phyloP scores from a whole-genome alignment of 2,329 filamentous ascomycete species.

The Didymella arachidicola region DNA sequence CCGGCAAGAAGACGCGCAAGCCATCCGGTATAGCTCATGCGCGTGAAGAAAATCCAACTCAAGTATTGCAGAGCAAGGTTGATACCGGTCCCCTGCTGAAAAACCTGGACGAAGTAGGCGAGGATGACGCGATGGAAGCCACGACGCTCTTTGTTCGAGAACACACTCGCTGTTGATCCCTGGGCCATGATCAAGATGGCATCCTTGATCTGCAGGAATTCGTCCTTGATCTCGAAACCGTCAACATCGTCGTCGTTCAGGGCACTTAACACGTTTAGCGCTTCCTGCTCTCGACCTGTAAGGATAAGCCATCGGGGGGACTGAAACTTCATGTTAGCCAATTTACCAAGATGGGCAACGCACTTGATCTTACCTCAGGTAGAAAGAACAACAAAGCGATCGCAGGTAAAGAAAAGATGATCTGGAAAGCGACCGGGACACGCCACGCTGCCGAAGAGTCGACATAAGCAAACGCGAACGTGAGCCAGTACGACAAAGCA shows the following conservation, averaged over 20 bases:
- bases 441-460: constrained; percentile 55
- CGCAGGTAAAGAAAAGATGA: constrained; percentile 63
- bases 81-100: constrained; percentile 53
- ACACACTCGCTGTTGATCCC: constrained; percentile 33
- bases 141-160: constrained; percentile 48
- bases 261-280: constrained; percentile 41
- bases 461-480: constrained; percentile 60
- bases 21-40: constrained; percentile 57
- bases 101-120: constrained; percentile 53
- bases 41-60: constrained; percentile 60
- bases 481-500: constrained; percentile 62
- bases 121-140: constrained; percentile 54
- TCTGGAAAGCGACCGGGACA: constrained; percentile 66
- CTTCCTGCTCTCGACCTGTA: constrained; percentile 61
- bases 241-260: constrained; percentile 40
- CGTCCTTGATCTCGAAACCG: constrained; percentile 42
- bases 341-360: not conserved
- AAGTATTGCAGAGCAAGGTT: constrained; percentile 50
- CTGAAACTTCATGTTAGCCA: not conserved
- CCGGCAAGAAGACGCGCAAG: constrained; percentile 53
- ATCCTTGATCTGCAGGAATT: constrained; percentile 53
- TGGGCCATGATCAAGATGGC: constrained; percentile 43
- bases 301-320: constrained; percentile 66
- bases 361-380: constrained; percentile 53
- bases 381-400: constrained; percentile 60